A percentile compares a stretch with the other conserved stretches of the same genome.
Evolutionary conservation across 345 rosid genomes (phyloP).

Genomic region (Excoecaria cochinchinensis): DNA sequence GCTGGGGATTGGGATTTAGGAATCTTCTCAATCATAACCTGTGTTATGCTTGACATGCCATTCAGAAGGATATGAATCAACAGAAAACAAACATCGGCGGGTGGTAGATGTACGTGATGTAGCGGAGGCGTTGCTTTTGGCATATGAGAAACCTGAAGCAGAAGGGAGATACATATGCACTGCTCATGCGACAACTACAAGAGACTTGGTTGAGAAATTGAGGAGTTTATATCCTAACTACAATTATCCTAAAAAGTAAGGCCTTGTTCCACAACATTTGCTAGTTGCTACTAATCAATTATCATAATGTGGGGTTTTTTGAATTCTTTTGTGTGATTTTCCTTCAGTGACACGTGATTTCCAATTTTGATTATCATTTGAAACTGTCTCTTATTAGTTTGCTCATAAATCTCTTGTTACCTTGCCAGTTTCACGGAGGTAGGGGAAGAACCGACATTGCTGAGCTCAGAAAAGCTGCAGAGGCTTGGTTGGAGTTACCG

Average conservation of each 20-base stretch:
- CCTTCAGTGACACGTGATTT: background rate
- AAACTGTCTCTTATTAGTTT: background rate
- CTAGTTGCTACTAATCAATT: too few relatives aligned
- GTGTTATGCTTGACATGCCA: background rate
- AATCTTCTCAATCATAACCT: background rate
- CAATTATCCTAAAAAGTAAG: constrained; percentile 54
- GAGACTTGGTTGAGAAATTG: constrained; percentile 45
- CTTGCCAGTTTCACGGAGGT: constrained; percentile 29
- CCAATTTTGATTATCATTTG: background rate
- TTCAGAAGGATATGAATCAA: constrained; percentile 5
- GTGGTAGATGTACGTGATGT: constrained; percentile 60
- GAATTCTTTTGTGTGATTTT: background rate
- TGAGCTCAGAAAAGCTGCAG: constrained; percentile 35
- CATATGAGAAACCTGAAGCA: constrained; percentile 57
- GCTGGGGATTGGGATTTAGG: background rate
- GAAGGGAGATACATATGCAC: constrained; percentile 69
- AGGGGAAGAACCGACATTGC: background rate
- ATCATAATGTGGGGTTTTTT: background rate
- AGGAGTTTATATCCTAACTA: constrained; percentile 51
- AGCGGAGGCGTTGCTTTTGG: constrained; percentile 56
- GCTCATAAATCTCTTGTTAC: too few relatives aligned
- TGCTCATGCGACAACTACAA: constrained; percentile 28
- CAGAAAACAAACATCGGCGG: background rate
- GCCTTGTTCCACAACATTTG: too few relatives aligned
- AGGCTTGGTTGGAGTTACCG: constrained; percentile 37